Evolutionary conservation across 176 grass and related monocot genomes (phyloP), one percentile per base, ranked within the genome.

Genomic region (Lolium rigidum): DNA sequence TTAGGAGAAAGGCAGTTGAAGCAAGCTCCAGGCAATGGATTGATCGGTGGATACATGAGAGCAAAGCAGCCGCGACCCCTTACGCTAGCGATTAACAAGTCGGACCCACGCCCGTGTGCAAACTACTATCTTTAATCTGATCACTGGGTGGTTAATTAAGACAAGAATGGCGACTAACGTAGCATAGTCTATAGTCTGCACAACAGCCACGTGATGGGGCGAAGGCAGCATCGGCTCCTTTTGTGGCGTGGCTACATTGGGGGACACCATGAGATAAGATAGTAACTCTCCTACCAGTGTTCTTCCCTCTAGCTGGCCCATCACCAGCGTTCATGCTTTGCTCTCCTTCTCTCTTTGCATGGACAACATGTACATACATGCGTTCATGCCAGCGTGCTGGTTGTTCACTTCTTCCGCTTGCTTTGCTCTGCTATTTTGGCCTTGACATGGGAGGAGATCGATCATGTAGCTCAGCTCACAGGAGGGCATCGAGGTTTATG

Each of bases 61-160:
- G 8, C 25, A 56, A 76, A 87, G 79, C 20, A 61, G 76, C 55
- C 26, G 20, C 12, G 22, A 65, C 2, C 17, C 70, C 79, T 78
- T 74, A 81, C 57, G 10, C 11, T 0, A 7, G 14, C 20, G 10
- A 38, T 89, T 66, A 85, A 59, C 49, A 85, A 59, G 68, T 67
- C 77, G 87, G 88, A 6, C 83, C 88, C 83, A 89, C 83, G 16
- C 77, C 58, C 69, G 82, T 76, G 82, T 14, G 82, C 37, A 22
- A 63, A 64, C 70, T 28, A 28, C 26, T 28, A 28, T 28, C 26
- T 28, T 28, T 47, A 41, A 77, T 82, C 76, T 76, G 85, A 18
- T 67, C 80, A 78, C 49, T 13, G 2, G 26, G 28, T 35, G 25
- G 26, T 65, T 65, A 67, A 67, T 67, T 37, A 22, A 37, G 5